Evolutionary conservation across 352 stramenopile species (phyloP).

Genomic region (Thalassiosira delicatula): DNA sequence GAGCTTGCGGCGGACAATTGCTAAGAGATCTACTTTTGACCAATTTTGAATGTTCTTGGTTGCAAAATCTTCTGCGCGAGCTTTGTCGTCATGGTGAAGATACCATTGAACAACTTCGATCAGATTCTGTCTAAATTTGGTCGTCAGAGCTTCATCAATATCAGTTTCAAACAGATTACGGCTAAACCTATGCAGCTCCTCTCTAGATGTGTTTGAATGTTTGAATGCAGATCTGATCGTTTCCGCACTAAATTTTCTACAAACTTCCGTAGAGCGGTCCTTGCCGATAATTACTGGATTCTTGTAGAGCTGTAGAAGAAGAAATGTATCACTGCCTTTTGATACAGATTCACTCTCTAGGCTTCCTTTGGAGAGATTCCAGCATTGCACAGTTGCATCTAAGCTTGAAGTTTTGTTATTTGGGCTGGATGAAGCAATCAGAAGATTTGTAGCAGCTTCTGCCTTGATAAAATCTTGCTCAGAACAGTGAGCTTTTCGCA

Average conservation of each 20-base stretch:
- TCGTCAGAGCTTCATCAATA: constrained; percentile 22
- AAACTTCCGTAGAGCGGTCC: neutral
- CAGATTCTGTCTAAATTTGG: constrained; percentile 27
- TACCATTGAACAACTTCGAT: constrained; percentile 49
- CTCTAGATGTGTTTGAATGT: constrained; percentile 8
- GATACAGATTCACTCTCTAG: neutral
- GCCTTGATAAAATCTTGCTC: constrained; percentile 21
- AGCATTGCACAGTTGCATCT: constrained; percentile 13
- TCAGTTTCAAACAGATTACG: constrained; percentile 33
- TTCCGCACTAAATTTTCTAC: constrained; percentile 36
- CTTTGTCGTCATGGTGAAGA: constrained; percentile 20
- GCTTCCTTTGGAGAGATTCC: constrained; percentile 10
- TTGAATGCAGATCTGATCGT: constrained; percentile 31
- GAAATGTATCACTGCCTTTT: constrained; percentile 17
- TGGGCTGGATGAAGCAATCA: constrained; percentile 18
- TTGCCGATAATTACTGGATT: constrained; percentile 14
- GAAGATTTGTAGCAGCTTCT: constrained; percentile 36
- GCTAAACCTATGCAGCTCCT: constrained; percentile 40
- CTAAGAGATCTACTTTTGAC: constrained; percentile 14
- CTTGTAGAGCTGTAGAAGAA: constrained; percentile 44
- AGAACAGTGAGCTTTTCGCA: constrained; percentile 3
- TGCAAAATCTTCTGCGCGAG: constrained; percentile 31
- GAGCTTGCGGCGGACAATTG: constrained; percentile 18
- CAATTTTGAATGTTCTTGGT: constrained; percentile 15
- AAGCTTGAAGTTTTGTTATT: constrained; percentile 10